Evolutionary conservation across 768 basidiomycete genomes (phyloP).

Genomic region (Russula virescens): DNA sequence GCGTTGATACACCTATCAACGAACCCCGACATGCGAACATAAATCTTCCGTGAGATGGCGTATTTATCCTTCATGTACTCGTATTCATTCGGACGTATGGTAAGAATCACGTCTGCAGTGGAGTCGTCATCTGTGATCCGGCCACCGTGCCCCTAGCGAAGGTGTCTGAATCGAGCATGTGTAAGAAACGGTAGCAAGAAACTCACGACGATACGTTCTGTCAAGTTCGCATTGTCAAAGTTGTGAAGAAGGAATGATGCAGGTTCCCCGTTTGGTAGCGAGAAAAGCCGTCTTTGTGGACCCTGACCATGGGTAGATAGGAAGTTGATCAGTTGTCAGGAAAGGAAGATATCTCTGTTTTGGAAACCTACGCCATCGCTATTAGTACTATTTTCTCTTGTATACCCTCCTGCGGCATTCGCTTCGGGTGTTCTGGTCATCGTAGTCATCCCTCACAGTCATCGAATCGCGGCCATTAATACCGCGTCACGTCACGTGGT

Average conservation of each 20-base stretch:
- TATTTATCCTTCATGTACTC: constrained; percentile 15
- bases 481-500: too few species aligned
- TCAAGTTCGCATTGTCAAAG: constrained; percentile 3
- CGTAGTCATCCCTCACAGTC: too few species aligned
- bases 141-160: constrained; percentile 17
- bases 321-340: too few species aligned
- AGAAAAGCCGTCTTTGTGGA: not conserved
- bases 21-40: constrained; percentile 22
- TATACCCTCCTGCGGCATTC: not conserved
- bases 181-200: not conserved
- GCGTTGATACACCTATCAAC: constrained; percentile 17
- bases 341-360: not conserved
- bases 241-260: constrained; percentile 7
- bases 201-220: constrained; percentile 22
- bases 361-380: not conserved
- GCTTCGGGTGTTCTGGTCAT: too few species aligned
- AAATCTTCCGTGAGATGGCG: constrained; percentile 13
- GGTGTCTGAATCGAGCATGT: not conserved
- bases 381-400: not conserved
- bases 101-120: constrained; percentile 18
- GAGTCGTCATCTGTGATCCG: constrained; percentile 2
- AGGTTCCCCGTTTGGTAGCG: constrained; percentile 1
- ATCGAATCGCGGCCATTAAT: too few species aligned
- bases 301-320: too few species aligned
- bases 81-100: constrained; percentile 2